These are phyloP conservation scores for Verticillium klebahnii DNA, from an alignment of 2,329 filamentous ascomycete genomes.

Conservation along the genomic window DNA sequence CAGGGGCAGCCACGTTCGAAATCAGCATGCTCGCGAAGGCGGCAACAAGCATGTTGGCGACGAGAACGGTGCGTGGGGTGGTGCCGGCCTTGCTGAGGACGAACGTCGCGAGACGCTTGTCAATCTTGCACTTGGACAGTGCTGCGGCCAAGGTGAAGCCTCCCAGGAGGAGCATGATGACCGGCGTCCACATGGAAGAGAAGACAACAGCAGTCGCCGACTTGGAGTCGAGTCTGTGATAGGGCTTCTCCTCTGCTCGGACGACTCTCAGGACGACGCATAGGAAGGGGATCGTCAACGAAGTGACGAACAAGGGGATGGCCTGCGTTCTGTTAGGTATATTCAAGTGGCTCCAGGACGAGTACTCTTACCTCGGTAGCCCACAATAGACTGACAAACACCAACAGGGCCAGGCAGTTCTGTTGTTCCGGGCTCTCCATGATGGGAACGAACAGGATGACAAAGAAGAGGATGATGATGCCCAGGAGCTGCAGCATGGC, in stretches of 20 bases:
- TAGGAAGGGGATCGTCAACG: constrained; percentile 87
- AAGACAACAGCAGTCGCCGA: constrained; percentile 82
- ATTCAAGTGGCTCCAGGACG: neutral
- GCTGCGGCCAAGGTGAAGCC: constrained; percentile 96
- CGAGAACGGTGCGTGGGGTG: constrained; percentile 76
- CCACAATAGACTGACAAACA: constrained; percentile 93
- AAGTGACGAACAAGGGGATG: constrained; percentile 95
- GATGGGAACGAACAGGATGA: constrained; percentile 72
- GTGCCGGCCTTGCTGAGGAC: constrained; percentile 96
- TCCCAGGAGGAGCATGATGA: constrained; percentile 95
- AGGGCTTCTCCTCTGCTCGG: constrained; percentile 58
- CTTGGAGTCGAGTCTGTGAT: constrained; percentile 59
- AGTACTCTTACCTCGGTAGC: constrained; percentile 71
- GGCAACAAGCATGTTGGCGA: constrained; percentile 99
- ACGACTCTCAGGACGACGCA: constrained; percentile 84
- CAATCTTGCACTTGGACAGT: constrained; percentile 94
- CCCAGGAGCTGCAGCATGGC: constrained; percentile 73
- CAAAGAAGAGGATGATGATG: constrained; percentile 68
- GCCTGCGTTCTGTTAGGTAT: constrained; percentile 47
- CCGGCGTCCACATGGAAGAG: constrained; percentile 96
- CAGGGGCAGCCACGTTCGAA: constrained; percentile 94
- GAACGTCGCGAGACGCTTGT: constrained; percentile 94
- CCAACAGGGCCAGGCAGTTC: constrained; percentile 88
- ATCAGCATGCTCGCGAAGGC: constrained; percentile 99
- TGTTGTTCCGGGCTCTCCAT: constrained; percentile 88